These are phyloP conservation scores for Monosporascus sp. DNA, from an alignment of 2,329 filamentous ascomycete genomes.

Conservation along the genomic window DNA sequence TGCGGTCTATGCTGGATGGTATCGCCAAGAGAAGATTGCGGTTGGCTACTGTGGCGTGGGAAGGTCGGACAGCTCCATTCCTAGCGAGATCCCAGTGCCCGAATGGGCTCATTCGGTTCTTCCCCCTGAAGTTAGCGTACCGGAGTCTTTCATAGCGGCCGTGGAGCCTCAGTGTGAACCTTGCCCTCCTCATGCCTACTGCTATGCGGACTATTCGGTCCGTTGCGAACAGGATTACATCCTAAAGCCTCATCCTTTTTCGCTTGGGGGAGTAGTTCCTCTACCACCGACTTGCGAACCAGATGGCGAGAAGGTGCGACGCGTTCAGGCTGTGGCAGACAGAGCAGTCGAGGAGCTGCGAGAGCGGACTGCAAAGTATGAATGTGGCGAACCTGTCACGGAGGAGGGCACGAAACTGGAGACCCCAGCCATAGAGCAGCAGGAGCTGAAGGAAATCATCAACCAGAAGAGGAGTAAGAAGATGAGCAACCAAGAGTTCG, in stretches of 20 bases:
- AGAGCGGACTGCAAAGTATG: conserved; percentile 79
- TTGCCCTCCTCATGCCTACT: conserved; percentile 87
- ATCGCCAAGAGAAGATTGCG: conserved; percentile 90
- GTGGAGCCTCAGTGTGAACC: conserved; percentile 80
- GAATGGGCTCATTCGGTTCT: conserved; percentile 34
- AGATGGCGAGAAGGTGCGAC: conserved; percentile 85
- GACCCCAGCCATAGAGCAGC: conserved; percentile 58
- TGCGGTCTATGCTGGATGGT: conserved; percentile 73
- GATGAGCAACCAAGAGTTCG: conserved; percentile 84
- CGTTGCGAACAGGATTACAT: conserved; percentile 86
- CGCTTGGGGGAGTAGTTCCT: conserved; percentile 74
- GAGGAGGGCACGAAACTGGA: conserved; percentile 55
- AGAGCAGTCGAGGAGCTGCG: conserved; percentile 82
- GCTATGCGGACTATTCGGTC: conserved; percentile 71
- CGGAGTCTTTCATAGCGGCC: conserved; percentile 65
- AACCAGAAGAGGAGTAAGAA: conserved; percentile 72
- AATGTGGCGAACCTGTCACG: conserved; percentile 72
- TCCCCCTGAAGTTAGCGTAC: conserved; percentile 57
- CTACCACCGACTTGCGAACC: conserved; percentile 89
- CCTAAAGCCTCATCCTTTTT: conserved; percentile 76
- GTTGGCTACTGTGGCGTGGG: conserved; percentile 93
- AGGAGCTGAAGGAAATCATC: conserved; percentile 73
- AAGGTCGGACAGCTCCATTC: conserved; percentile 51
- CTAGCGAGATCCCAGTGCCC: conserved; percentile 38
- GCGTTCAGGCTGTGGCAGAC: conserved; percentile 82